Base-by-base conservation (phyloP, 192 early-diverging fungal genomes). In the Piromyces finnis region DNA sequence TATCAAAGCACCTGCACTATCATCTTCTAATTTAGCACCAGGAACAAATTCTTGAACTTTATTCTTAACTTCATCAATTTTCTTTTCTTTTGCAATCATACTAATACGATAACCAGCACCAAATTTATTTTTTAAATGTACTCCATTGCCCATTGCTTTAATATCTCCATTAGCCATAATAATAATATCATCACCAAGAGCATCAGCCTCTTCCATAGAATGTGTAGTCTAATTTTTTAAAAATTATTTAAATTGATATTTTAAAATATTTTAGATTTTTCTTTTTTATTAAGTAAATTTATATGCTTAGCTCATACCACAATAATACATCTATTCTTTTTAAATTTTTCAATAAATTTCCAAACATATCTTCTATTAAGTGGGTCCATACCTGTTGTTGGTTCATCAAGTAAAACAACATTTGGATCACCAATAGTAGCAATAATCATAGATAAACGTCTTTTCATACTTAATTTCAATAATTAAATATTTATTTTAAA, bases 341-440 rank as follows among this genome's bases (percentile, higher is more conserved):
- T 94, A 84, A 93, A 94, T 81, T 92, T 88, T 82, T 93, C 92
- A 80, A 94, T 86, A 85, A 94, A 94, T 28, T 81, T 83, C 93
- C 93, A 94, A 0, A 94, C 92, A 81, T 92, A 88, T 27, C 93
- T 85, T 77, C 92, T 88, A 83, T 94, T 94, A 68, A 94, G 89
- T 0, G 93, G 93, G 78, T 94, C 93, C 92, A 94, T 94, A 79
- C 93, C 93, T 77, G 84, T 85, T 7, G 86, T 88, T 30, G 86
- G 51, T 12, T 93, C 92, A 81, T 92, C 92, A 83, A 93, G 80
- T 78, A 93, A 86, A 26, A 93, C 86, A 79, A 94, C 90, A 77
- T 84, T 83, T 16, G 92, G 92, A 81, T 93, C 78, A 26, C 51
- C 51, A n/a, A 68, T 68, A n/a, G 51, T 68, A 5, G 51, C 51